These are phyloP conservation scores for Dothistroma septosporum DNA, from an alignment of 2,329 filamentous ascomycete species.

Conservation along the genomic window DNA sequence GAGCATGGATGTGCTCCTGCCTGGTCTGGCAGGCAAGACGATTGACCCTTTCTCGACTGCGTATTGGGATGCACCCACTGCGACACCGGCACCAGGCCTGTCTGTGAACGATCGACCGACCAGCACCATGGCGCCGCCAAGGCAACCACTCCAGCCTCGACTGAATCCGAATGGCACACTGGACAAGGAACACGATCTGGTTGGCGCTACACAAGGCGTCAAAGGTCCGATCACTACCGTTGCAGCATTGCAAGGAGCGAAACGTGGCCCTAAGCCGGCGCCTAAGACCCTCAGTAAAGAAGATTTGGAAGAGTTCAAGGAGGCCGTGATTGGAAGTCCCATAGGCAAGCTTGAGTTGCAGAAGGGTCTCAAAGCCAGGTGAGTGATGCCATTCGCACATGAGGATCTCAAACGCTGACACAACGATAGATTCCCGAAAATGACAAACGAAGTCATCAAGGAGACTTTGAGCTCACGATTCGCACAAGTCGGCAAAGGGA, in stretches of 20 bases:
- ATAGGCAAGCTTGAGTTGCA: conserved; percentile 70
- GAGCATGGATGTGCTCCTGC: conserved; percentile 30
- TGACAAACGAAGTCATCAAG: conserved; percentile 66
- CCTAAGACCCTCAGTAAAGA: conserved; percentile 54
- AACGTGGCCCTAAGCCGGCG: conserved; percentile 34
- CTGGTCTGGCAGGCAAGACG: conserved; percentile 41
- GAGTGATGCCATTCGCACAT: conserved; percentile 22
- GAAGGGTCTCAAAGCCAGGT: conserved; percentile 69
- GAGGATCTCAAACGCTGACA: conserved; percentile 10
- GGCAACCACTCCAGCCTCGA: conserved; percentile 41
- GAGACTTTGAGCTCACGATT: conserved; percentile 65
- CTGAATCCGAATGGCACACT: conserved; percentile 29
- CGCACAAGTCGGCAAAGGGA: conserved; percentile 57
- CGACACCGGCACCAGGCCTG: conserved; percentile 18
- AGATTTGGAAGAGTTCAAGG: conserved; percentile 63
- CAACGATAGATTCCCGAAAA: conserved; percentile 58
- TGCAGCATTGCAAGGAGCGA: conserved; percentile 28
- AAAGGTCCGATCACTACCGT: conserved; percentile 34
- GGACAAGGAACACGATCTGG: conserved; percentile 20
- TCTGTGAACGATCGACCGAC: conserved; percentile 18
- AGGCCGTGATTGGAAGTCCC: conserved; percentile 64
- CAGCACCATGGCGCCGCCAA: conserved; percentile 36
- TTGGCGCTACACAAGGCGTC: conserved; percentile 30
- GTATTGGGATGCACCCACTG: conserved; percentile 64
- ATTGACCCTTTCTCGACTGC: conserved; percentile 81